These are phyloP conservation scores for Seminavis robusta DNA, from an alignment of 108 stramenopile species.

Conservation along the genomic window DNA sequence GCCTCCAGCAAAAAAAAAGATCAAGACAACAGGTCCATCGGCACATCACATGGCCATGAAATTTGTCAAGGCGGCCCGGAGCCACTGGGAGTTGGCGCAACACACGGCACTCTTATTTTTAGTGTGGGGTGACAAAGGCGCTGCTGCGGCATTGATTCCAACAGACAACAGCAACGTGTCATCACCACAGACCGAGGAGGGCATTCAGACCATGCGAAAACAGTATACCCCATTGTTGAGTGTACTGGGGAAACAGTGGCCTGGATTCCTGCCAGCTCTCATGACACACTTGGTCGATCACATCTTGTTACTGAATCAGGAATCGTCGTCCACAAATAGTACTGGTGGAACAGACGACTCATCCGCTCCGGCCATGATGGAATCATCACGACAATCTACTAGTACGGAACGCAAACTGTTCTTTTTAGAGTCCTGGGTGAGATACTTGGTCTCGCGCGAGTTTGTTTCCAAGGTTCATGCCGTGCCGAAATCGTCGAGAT, in stretches of 20 bases:
- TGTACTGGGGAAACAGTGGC: slow-evolving; percentile 42
- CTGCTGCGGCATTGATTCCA: slow-evolving; percentile 9
- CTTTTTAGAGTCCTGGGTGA: slow-evolving; percentile 42
- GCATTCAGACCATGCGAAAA: slow-evolving; percentile 43
- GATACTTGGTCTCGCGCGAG: slow-evolving; percentile 26
- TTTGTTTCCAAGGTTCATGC: slow-evolving; percentile 20
- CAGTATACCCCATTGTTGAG: slow-evolving; percentile 51
- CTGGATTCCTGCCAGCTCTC: slow-evolving; percentile 58
- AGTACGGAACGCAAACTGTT: slow-evolving; percentile 31
- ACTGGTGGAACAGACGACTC: slow-evolving; percentile 12
- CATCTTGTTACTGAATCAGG: slow-evolving; percentile 20
- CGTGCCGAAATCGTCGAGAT: slow-evolving; percentile 13
- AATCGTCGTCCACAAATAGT: too few species aligned
- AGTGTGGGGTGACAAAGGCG: slow-evolving; percentile 29
- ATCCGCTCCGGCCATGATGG: too few species aligned
- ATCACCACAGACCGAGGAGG: slow-evolving; percentile 31
- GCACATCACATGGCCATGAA: not conserved
- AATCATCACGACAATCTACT: too few species aligned
- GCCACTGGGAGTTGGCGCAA: not conserved
- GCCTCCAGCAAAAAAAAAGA: slow-evolving; percentile 23
- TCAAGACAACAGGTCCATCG: slow-evolving; percentile 1
- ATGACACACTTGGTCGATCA: slow-evolving; percentile 66
- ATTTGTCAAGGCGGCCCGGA: too few species aligned
- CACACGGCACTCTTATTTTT: slow-evolving; percentile 18
- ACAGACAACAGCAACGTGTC: not conserved